A percentile compares a stretch with the other conserved stretches of the same genome.
phyloP scores from a whole-genome alignment of 495 filamentous ascomycete genomes.

The Daldinia concentrica region DNA sequence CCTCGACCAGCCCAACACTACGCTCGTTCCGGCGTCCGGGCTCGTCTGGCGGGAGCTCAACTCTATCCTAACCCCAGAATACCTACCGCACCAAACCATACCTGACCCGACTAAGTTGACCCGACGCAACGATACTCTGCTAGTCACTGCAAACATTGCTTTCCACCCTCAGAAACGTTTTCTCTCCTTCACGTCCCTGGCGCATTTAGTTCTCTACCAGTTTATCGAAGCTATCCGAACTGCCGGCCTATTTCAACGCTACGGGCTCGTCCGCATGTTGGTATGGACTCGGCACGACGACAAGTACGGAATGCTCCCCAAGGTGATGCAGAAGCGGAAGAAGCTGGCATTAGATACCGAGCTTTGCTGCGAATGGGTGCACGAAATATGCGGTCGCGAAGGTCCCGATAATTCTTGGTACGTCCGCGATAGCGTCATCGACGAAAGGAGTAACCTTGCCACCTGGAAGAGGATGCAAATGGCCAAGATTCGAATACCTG shows the following conservation, averaged over 20 bases:
- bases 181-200: slow-evolving; percentile 50
- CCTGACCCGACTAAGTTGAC: slow-evolving; percentile 43
- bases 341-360: slow-evolving; percentile 67
- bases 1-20: slow-evolving; percentile 64
- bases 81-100: slow-evolving; percentile 61
- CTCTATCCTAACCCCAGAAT: slow-evolving; percentile 55
- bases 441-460: slow-evolving; percentile 45
- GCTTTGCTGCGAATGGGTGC: slow-evolving; percentile 59
- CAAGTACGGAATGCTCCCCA: slow-evolving; percentile 62
- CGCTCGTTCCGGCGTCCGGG: slow-evolving; percentile 59
- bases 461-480: slow-evolving; percentile 48
- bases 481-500: slow-evolving; percentile 43
- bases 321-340: slow-evolving; percentile 57
- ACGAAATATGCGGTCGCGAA: slow-evolving; percentile 53
- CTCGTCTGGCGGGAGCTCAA: slow-evolving; percentile 60
- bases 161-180: slow-evolving; percentile 52
- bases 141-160: slow-evolving; percentile 70
- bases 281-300: slow-evolving; percentile 66
- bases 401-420: slow-evolving; percentile 14
- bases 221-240: slow-evolving; percentile 56
- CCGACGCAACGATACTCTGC: slow-evolving; percentile 69
- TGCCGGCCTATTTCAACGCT: slow-evolving; percentile 62
- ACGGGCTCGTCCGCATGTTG: slow-evolving; percentile 77
- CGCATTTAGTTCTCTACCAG: slow-evolving; percentile 57
- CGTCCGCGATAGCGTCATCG: slow-evolving; percentile 47